These are phyloP conservation scores for Starmerella vaccinii DNA, from an alignment of 805 yeast species.

Conservation along the genomic window DNA sequence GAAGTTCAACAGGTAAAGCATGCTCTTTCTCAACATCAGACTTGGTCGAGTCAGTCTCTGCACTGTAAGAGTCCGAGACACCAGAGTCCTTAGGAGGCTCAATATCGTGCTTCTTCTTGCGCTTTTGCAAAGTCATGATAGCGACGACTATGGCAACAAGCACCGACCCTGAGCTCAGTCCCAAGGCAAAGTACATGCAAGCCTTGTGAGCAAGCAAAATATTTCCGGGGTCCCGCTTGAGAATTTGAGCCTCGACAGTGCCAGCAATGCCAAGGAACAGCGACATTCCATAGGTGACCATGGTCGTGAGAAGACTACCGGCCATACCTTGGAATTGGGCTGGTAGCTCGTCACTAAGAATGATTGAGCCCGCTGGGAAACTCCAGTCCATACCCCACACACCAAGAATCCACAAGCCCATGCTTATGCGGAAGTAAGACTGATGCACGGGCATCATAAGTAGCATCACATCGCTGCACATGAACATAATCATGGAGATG, in stretches of 20 bases:
- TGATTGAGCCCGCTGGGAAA: conserved; percentile 63
- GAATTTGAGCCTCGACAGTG: conserved; percentile 20
- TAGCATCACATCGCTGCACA: conserved; percentile 25
- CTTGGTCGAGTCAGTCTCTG: background rate
- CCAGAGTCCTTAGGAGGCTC: background rate
- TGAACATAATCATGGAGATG: conserved; percentile 45
- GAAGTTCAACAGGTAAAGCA: too few species aligned
- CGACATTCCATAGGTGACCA: conserved; percentile 62
- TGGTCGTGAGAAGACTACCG: conserved; percentile 60
- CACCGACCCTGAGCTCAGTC: conserved; percentile 17
- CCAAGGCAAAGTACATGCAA: conserved; percentile 19
- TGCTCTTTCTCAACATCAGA: conserved; percentile 1
- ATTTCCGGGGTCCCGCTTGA: conserved; percentile 13
- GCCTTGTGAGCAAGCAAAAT: conserved; percentile 12
- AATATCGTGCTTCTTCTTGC: background rate
- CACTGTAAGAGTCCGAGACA: background rate
- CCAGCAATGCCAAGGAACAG: conserved; percentile 62
- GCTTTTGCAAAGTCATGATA: conserved; percentile 6
- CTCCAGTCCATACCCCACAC: conserved; percentile 72
- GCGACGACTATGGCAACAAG: conserved; percentile 15
- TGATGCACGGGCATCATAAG: conserved; percentile 42
- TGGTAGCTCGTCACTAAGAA: conserved; percentile 51
- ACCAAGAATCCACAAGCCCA: conserved; percentile 46
- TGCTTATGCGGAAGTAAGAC: conserved; percentile 46
- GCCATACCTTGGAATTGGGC: conserved; percentile 65